Evolutionary conservation across 2,329 filamentous ascomycete species (phyloP).

Genomic region (Aspergillus sp.): DNA sequence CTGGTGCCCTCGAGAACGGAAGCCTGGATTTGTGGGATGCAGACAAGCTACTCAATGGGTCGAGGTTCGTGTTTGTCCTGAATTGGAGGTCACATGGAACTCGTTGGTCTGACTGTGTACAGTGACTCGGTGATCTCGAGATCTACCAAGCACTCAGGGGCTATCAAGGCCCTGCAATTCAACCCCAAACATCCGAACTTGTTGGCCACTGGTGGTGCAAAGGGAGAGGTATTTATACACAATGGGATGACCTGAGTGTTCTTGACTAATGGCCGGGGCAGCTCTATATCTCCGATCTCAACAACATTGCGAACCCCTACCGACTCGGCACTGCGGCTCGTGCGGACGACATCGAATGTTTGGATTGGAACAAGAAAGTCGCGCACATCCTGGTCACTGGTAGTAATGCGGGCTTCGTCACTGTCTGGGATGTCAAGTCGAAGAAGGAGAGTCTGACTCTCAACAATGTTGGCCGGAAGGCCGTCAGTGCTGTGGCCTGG

Average conservation of each 20-base stretch:
- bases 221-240: conserved; percentile 64
- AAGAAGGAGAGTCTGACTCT: conserved; percentile 96
- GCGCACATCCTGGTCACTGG: conserved; percentile 94
- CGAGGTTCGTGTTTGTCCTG: conserved; percentile 42
- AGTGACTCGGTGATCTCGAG: conserved; percentile 79
- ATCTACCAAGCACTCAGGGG: conserved; percentile 84
- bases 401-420: conserved; percentile 89
- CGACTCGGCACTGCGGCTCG: conserved; percentile 82
- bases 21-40: conserved; percentile 93
- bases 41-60: conserved; percentile 58
- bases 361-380: conserved; percentile 98
- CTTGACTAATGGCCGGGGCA: conserved; percentile 17
- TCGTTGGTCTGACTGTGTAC: conserved; percentile 16
- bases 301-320: conserved; percentile 84
- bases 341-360: conserved; percentile 90
- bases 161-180: conserved; percentile 94
- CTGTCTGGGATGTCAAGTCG: conserved; percentile 96
- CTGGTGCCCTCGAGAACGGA: conserved; percentile 91
- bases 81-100: neutral
- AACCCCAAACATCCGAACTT: conserved; percentile 90
- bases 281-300: conserved; percentile 91
- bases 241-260: neutral
- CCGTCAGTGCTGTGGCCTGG: conserved; percentile 95
- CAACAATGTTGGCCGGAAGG: conserved; percentile 83
- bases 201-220: conserved; percentile 85